A percentile compares a stretch with the other conserved stretches of the same genome.
Evolutionary conservation across 345 rosid genomes (phyloP).

Genomic region (Euphorbia tirucalli): DNA sequence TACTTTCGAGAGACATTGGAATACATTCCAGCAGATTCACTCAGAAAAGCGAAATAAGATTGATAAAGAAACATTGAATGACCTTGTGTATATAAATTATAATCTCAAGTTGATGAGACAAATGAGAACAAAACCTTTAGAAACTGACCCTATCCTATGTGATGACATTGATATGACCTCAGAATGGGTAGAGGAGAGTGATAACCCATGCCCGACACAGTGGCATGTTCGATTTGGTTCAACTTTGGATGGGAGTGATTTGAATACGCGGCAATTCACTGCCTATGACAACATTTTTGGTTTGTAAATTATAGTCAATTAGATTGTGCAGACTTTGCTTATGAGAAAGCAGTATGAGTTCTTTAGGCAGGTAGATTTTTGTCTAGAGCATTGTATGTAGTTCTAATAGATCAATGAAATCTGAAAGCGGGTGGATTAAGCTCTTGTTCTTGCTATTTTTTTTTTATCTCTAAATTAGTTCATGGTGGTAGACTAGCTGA

Average conservation of each 20-base stretch:
- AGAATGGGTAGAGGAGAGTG: constrained; percentile 89
- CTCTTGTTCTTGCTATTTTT: neutral
- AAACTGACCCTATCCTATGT: constrained; percentile 55
- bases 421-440: neutral
- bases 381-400: neutral
- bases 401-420: constrained; percentile 4
- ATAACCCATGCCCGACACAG: constrained; percentile 64
- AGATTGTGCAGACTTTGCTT: neutral
- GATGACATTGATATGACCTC: constrained; percentile 92
- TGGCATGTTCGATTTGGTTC: constrained; percentile 89
- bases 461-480: neutral
- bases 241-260: constrained; percentile 67
- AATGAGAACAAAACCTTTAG: constrained; percentile 43
- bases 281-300: constrained; percentile 70
- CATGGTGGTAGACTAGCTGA: neutral
- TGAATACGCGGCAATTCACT: constrained; percentile 80
- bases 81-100: constrained; percentile 60
- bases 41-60: constrained; percentile 82
- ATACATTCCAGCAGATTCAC: constrained; percentile 76
- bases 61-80: constrained; percentile 69
- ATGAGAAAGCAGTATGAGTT: neutral
- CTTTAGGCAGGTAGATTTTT: neutral
- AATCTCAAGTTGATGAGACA: constrained; percentile 70
- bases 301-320: constrained; percentile 34
- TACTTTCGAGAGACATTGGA: constrained; percentile 71